Percentiles rank a stretch among this genome's conserved stretches.
Conservation (phyloP, 495 filamentous ascomycete genomes). For the Rusavskia elegans region DNA sequence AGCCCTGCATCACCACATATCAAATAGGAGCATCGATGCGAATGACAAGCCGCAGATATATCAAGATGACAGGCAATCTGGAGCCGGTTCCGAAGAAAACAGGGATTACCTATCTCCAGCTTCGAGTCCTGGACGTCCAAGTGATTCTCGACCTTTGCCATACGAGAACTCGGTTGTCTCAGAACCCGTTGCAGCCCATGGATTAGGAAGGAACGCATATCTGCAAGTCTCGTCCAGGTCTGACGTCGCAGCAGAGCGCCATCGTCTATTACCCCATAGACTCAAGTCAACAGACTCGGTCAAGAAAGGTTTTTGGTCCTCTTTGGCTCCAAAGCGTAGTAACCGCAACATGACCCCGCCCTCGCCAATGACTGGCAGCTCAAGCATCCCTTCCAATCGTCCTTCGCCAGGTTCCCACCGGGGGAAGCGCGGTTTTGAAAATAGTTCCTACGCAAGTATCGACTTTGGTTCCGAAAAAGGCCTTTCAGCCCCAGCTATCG, state of each 20-base stretch:
- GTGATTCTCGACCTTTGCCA: background rate
- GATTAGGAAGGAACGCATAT: background rate
- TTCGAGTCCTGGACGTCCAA: background rate
- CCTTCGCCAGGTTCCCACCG: slow-evolving; percentile 1
- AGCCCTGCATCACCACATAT: slow-evolving; percentile 8
- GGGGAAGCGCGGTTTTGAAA: slow-evolving; percentile 12
- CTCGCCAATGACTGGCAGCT: background rate
- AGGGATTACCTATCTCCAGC: background rate
- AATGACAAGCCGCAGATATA: background rate
- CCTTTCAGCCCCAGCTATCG: slow-evolving; percentile 21
- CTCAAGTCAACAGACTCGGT: background rate
- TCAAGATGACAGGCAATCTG: background rate
- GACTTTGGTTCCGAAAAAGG: slow-evolving; percentile 22
- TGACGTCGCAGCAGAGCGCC: background rate
- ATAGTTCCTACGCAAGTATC: slow-evolving; percentile 23
- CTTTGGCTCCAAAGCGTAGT: slow-evolving; percentile 1
- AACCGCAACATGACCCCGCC: background rate
- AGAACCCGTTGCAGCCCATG: slow-evolving; percentile 1
- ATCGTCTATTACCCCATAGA: background rate
- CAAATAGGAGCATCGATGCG: slow-evolving; percentile 4
- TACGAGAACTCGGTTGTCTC: slow-evolving; percentile 3
- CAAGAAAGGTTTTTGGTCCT: slow-evolving; percentile 1
- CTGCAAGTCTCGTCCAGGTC: background rate
- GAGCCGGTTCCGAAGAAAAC: background rate
- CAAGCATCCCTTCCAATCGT: background rate